A percentile compares a stretch with the other conserved stretches of the same genome.
Evolutionary conservation across 1,284 basidiomycete genomes (phyloP).

Genomic region (Microbotryum saponariae): DNA sequence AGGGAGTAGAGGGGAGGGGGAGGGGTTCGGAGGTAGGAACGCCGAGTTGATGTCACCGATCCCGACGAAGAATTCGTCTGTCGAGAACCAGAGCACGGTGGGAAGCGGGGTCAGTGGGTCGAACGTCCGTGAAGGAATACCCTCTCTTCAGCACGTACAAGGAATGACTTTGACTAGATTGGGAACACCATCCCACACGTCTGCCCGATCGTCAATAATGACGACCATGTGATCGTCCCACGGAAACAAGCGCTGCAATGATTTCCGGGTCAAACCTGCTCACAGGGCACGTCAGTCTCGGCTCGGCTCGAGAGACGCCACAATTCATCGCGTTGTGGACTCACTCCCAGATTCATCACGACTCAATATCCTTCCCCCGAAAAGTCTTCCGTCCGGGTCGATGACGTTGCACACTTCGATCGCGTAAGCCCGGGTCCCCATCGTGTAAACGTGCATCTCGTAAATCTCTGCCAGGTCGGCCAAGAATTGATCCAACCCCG

Average conservation of each 20-base stretch:
- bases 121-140: background rate
- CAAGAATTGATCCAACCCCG: constrained; percentile 76
- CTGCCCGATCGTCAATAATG: constrained; percentile 94
- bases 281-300: background rate
- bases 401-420: constrained; percentile 89
- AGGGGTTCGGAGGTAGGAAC: constrained; percentile 56
- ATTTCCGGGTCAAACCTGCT: constrained; percentile 78
- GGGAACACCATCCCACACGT: constrained; percentile 94
- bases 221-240: constrained; percentile 98
- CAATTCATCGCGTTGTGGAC: constrained; percentile 38
- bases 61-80: constrained; percentile 96
- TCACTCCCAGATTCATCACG: constrained; percentile 90
- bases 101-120: background rate
- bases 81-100: background rate
- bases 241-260: constrained; percentile 81
- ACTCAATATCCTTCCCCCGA: constrained; percentile 79
- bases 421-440: constrained; percentile 95
- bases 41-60: constrained; percentile 97
- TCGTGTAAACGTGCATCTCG: constrained; percentile 99
- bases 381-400: constrained; percentile 77
- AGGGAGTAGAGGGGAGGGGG: constrained; percentile 31
- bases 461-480: constrained; percentile 65
- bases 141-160: constrained; percentile 51
- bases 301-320: constrained; percentile 21
- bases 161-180: constrained; percentile 95